Evolutionary conservation across 306 rosid species (phyloP).

Genomic region (Astragalus glycyphyllos): DNA sequence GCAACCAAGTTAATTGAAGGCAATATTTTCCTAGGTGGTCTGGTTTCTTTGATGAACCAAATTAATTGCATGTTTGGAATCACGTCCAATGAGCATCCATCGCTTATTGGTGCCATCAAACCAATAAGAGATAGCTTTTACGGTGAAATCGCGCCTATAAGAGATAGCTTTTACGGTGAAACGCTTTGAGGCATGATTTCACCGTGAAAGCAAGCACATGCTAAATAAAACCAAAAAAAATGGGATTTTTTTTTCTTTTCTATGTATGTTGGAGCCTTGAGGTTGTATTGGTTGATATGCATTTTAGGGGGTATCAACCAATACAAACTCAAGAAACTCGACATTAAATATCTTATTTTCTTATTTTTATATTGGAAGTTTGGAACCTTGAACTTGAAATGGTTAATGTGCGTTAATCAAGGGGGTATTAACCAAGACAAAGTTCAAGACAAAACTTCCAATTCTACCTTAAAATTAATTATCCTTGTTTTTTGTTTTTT

Average conservation of each 20-base stretch:
- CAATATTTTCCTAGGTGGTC: background rate
- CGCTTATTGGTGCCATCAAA: too few species aligned
- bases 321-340: conserved; percentile 43
- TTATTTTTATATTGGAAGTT: background rate
- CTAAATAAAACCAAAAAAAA: too few species aligned
- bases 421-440: conserved; percentile 19
- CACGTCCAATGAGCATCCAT: too few species aligned
- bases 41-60: background rate
- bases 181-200: too few species aligned
- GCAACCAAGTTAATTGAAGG: background rate
- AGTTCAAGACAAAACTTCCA: conserved; percentile 1
- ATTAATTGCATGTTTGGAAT: background rate
- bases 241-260: background rate
- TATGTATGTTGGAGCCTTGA: conserved; percentile 20
- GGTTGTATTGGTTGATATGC: conserved; percentile 48
- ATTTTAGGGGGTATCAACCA: conserved; percentile 40
- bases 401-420: conserved; percentile 39
- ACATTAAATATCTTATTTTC: background rate
- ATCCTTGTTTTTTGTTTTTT: background rate
- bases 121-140: too few species aligned
- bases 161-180: too few species aligned
- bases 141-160: too few species aligned
- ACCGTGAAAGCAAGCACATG: too few species aligned
- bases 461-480: background rate
- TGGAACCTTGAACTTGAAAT: conserved; percentile 39